Conservation (phyloP, 2,329 filamentous ascomycete genomes). For the Didymella keratinophila region DNA sequence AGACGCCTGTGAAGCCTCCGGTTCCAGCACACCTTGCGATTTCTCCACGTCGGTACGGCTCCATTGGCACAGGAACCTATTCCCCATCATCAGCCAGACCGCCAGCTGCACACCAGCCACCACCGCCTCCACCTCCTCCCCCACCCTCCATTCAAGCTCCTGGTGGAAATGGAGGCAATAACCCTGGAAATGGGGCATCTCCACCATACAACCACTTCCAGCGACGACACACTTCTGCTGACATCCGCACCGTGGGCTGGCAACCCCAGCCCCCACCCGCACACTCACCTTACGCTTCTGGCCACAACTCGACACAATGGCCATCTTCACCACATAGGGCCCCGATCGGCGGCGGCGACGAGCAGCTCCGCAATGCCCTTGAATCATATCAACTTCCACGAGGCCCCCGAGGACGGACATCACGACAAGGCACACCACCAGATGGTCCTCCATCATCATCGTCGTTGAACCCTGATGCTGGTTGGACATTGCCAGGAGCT, state of each 20-base stretch:
- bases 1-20: constrained; percentile 76
- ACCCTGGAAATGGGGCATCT: constrained; percentile 56
- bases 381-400: constrained; percentile 72
- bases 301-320: constrained; percentile 69
- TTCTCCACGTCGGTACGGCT: constrained; percentile 84
- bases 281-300: constrained; percentile 72
- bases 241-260: constrained; percentile 77
- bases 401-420: constrained; percentile 58
- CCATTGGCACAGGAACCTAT: constrained; percentile 74
- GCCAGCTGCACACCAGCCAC: constrained; percentile 68
- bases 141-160: constrained; percentile 70
- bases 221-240: constrained; percentile 92
- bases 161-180: constrained; percentile 61
- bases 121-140: constrained; percentile 68
- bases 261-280: constrained; percentile 64
- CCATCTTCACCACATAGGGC: constrained; percentile 68
- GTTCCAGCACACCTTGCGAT: constrained; percentile 83
- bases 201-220: constrained; percentile 70
- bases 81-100: constrained; percentile 78
- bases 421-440: constrained; percentile 64
- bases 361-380: constrained; percentile 76
- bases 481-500: constrained; percentile 63
- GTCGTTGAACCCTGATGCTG: constrained; percentile 60
- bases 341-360: constrained; percentile 60
- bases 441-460: constrained; percentile 61